phyloP scores from a whole-genome alignment of 768 basidiomycete genomes.

The Peribolospora baueri region DNA sequence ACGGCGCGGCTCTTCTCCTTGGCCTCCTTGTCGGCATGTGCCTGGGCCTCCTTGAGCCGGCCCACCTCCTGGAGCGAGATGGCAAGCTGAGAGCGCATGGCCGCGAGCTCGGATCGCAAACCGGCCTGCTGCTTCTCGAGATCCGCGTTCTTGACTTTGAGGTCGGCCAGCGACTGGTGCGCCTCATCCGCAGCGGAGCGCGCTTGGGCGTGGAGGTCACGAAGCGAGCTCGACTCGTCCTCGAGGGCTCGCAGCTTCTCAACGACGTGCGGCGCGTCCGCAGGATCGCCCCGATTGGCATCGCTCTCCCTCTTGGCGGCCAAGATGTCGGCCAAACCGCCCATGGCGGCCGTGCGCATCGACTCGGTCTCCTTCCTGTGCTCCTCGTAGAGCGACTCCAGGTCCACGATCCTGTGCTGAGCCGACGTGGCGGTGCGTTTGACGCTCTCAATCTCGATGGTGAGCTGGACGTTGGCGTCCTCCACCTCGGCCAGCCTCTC shows the following conservation, averaged over 20 bases:
- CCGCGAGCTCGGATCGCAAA: slow-evolving; percentile 55
- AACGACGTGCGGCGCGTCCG: neutral
- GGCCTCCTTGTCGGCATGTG: slow-evolving; percentile 39
- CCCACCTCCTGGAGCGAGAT: slow-evolving; percentile 43
- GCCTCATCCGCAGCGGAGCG: neutral
- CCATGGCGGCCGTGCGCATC: neutral
- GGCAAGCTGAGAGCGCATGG: slow-evolving; percentile 47
- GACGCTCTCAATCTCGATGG: slow-evolving; percentile 6
- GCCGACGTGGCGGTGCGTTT: slow-evolving; percentile 1
- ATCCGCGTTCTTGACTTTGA: slow-evolving; percentile 3
- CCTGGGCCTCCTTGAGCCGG: slow-evolving; percentile 41
- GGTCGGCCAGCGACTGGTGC: slow-evolving; percentile 7
- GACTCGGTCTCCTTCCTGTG: slow-evolving; percentile 5
- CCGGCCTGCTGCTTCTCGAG: slow-evolving; percentile 57
- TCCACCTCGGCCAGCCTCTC: slow-evolving; percentile 34
- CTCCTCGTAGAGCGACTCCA: slow-evolving; percentile 9
- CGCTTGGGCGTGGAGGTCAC: slow-evolving; percentile 7
- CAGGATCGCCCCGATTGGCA: no score
- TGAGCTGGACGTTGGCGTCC: slow-evolving; percentile 3
- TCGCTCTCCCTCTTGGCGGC: no score
- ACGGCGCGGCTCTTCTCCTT: slow-evolving; percentile 39
- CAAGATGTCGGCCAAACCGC: neutral
- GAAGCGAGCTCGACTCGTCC: slow-evolving; percentile 5
- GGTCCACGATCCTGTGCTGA: neutral
- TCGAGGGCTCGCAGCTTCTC: slow-evolving; percentile 7